phyloP scores from a whole-genome alignment of 1,284 basidiomycete genomes.

The Schizophyllum commune region DNA sequence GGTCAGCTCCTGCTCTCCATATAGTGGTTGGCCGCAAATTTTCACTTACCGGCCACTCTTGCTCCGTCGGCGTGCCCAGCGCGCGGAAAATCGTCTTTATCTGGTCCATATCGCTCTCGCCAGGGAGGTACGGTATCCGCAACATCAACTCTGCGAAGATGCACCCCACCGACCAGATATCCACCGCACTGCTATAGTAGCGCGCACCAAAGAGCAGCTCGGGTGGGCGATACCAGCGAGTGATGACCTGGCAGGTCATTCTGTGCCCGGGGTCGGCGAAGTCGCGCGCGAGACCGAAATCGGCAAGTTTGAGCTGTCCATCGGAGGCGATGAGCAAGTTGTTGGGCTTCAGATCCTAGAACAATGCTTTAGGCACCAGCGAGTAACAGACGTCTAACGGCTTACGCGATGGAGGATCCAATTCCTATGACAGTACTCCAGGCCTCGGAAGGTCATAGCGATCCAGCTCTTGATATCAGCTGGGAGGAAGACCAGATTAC shows the following conservation, averaged over 20 bases:
- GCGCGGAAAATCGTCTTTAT: conserved; percentile 92
- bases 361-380: neutral
- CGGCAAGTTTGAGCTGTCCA: conserved; percentile 94
- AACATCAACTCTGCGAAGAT: conserved; percentile 96
- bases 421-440: conserved; percentile 96
- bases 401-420: conserved; percentile 88
- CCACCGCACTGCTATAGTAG: conserved; percentile 84
- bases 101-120: conserved; percentile 95
- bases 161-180: conserved; percentile 93
- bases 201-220: conserved; percentile 86
- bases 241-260: conserved; percentile 99
- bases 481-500: conserved; percentile 84
- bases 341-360: conserved; percentile 95
- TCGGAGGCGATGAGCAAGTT: conserved; percentile 91
- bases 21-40: neutral
- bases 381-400: conserved; percentile 8
- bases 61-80: conserved; percentile 90
- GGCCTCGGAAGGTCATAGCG: conserved; percentile 93
- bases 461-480: conserved; percentile 99
- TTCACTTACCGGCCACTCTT: conserved; percentile 84
- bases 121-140: conserved; percentile 88
- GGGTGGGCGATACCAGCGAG: conserved; percentile 96
- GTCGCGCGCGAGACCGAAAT: conserved; percentile 98
- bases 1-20: neutral
- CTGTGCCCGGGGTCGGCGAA: conserved; percentile 88